A percentile compares a stretch with the other conserved stretches of the same genome.
Conservation (phyloP, 768 basidiomycete genomes). For the Rhizopogon vulgaris region DNA sequence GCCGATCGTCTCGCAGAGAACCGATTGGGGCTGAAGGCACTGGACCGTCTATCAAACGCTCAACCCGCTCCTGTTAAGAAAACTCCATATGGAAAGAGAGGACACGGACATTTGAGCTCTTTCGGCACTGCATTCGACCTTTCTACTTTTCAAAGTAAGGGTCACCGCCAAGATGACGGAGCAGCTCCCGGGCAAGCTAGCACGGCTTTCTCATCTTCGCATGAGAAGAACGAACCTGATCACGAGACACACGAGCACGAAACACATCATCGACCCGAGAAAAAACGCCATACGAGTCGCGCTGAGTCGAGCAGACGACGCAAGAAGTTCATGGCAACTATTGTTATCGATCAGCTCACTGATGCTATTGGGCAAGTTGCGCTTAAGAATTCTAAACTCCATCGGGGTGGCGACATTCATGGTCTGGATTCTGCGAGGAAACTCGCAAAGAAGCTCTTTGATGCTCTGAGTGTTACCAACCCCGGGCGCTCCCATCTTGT, state of each 20-base stretch:
- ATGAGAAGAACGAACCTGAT: not conserved
- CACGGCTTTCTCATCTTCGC: not conserved
- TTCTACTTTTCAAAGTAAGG: constrained; percentile 10
- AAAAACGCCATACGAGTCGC: constrained; percentile 16
- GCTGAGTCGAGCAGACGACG: constrained; percentile 35
- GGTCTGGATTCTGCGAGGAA: constrained; percentile 58
- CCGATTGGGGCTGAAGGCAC: constrained; percentile 57
- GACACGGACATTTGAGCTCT: constrained; percentile 36
- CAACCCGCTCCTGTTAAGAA: constrained; percentile 38
- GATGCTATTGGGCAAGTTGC: constrained; percentile 68
- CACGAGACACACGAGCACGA: constrained; percentile 12
- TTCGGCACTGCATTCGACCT: constrained; percentile 33
- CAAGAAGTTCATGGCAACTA: constrained; percentile 49
- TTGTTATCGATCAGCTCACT: constrained; percentile 64
- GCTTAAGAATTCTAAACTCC: constrained; percentile 57
- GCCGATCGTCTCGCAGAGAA: constrained; percentile 71
- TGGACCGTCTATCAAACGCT: constrained; percentile 68
- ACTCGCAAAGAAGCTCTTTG: constrained; percentile 65
- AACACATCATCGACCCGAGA: constrained; percentile 8
- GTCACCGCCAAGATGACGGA: constrained; percentile 2
- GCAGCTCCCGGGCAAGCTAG: constrained; percentile 13
- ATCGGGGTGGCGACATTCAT: constrained; percentile 47
- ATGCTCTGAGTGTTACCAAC: constrained; percentile 49
- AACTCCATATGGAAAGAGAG: constrained; percentile 36
- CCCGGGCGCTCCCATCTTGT: constrained; percentile 57